Base-by-base conservation (phyloP, 163 green algal species). In the Scenedesmus sp. region DNA sequence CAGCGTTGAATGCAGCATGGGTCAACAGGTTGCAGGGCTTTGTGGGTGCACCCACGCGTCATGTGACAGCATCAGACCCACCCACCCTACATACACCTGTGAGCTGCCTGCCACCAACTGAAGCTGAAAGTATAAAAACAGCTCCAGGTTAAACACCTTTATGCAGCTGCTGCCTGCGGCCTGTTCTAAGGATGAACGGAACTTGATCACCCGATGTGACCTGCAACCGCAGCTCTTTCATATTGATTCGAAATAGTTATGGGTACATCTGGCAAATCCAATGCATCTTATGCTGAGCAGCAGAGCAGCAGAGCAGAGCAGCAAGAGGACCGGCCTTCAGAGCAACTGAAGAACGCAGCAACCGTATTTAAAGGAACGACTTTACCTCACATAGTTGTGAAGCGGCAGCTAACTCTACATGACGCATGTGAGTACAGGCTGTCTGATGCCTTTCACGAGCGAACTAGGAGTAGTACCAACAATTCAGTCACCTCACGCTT, bases 291-390 rank as follows among this genome's bases (percentile, higher is more conserved):
- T 57, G 52, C 79, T 16, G 52, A 64, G 46, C 79, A 64, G 15
- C n/a, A 86, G 26, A 86, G 23, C 23, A 79, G 70, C 70, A 79
- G 20, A 79, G 70, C 23, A 79, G 70, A 79, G 70, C 70, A 79
- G 12, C 23, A 79, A 52, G 23, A 79, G 23, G 70, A 79, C 70
- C 70, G 70, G 70, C 2, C 70, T 52, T 79, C 70, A 8, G 70
- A 79, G 70, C 70, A 79, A 18, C 70, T 79, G 70, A 79, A 79
- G 70, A 52, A 79, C 13, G 46, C 70, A 13, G 15, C 82, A 2
- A 55, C 52, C 5, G 81, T 90, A 7, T 92, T 76, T 55, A 92
- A 92, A 77, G 90, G 90, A 13, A 92, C 90, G 2, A 92, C 83
- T 13, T 46, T 92, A 8, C 90, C 90, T n/a, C 67, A 86, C 74